phyloP scores from a whole-genome alignment of 352 stramenopile species.

The Thalassiosira livingstoniorum region DNA sequence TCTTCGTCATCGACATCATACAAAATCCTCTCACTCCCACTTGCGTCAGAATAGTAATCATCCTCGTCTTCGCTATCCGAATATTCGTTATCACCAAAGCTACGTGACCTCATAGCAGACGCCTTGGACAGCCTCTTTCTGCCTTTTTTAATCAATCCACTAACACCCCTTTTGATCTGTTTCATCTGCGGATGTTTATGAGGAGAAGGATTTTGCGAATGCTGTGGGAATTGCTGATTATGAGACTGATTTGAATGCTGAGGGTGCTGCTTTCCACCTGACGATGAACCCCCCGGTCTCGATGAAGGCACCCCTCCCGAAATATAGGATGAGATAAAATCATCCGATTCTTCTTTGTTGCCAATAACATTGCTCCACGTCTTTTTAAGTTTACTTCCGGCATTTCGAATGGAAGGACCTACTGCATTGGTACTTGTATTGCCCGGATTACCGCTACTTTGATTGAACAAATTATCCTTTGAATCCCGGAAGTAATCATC shows the following conservation, averaged over 20 bases:
- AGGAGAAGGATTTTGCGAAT: background rate
- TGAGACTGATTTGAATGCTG: background rate
- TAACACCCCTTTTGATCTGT: background rate
- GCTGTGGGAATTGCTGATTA: background rate
- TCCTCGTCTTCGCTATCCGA: background rate
- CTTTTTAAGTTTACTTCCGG: slow-evolving; percentile 20
- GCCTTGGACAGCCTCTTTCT: background rate
- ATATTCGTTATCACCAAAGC: background rate
- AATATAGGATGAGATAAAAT: slow-evolving; percentile 24
- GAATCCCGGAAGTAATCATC: too few relatives aligned
- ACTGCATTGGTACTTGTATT: too few relatives aligned
- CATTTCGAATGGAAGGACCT: too few relatives aligned
- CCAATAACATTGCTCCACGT: slow-evolving; percentile 2
- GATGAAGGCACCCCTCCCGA: slow-evolving; percentile 8
- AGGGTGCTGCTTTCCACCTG: background rate
- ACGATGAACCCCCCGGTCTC: background rate
- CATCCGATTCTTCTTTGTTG: background rate
- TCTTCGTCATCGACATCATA: slow-evolving; percentile 14
- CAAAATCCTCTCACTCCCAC: background rate
- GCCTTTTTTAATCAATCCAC: background rate
- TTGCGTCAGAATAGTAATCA: slow-evolving; percentile 7
- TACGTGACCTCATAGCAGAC: background rate
- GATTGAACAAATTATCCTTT: too few relatives aligned
- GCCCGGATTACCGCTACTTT: too few relatives aligned
- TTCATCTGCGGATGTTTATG: background rate